Percentiles rank a stretch among this genome's conserved stretches.
These are phyloP conservation scores for Aristolochia fimbriata DNA, from an alignment of 164 flowering plant genomes.

Conservation along the genomic window DNA sequence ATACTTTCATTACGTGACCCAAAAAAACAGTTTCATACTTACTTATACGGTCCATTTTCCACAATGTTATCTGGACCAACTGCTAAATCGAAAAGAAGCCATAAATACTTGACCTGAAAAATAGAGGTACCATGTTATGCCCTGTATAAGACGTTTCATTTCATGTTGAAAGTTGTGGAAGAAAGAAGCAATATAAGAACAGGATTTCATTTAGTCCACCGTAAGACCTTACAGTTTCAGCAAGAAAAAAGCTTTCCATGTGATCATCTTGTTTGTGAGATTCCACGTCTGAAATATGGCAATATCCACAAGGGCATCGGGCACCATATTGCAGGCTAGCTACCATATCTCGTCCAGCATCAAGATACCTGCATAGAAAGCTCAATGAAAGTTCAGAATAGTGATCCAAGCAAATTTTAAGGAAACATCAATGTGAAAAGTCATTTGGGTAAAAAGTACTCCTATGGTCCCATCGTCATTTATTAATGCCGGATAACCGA, in stretches of 20 bases:
- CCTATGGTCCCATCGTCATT: no score
- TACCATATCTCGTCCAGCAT: slow-evolving; percentile 92
- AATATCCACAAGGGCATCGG: slow-evolving; percentile 96
- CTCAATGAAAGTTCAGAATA: neutral
- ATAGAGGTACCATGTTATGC: neutral
- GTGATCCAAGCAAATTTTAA: no score
- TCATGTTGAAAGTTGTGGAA: neutral
- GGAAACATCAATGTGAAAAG: no score
- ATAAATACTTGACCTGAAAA: slow-evolving; percentile 83
- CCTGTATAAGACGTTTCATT: neutral
- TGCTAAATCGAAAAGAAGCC: slow-evolving; percentile 99
- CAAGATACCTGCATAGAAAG: slow-evolving; percentile 56
- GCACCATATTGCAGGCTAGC: slow-evolving; percentile 94
- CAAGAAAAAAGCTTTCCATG: slow-evolving; percentile 98
- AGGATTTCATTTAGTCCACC: neutral
- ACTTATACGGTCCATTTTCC: slow-evolving; percentile 97
- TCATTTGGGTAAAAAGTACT: no score
- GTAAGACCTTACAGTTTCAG: slow-evolving; percentile 74
- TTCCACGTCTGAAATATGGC: slow-evolving; percentile 95
- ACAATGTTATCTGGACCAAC: slow-evolving; percentile 90
- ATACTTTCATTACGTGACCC: no score
- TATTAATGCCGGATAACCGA: no score
- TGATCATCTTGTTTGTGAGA: slow-evolving; percentile 88
- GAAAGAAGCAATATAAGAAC: neutral
- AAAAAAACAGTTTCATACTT: slow-evolving; percentile 13